Evolutionary conservation across 225 moss, liverwort and hornwort species (phyloP).

Genomic region (Pseudoscleropodium purum): DNA sequence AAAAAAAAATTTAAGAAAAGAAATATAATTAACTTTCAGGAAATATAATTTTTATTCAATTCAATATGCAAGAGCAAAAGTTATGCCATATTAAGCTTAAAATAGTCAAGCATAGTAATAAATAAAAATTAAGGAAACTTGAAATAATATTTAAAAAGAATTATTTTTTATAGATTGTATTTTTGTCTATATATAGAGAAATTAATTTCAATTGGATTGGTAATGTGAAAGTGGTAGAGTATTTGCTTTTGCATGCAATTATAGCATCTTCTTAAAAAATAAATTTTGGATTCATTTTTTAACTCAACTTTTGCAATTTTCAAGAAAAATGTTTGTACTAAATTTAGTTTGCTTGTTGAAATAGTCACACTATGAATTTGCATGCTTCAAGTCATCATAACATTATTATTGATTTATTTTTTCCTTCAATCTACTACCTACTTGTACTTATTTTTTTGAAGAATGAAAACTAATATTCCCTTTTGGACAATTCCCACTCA

Average conservation of each 20-base stretch:
- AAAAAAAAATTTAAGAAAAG: too few species aligned
- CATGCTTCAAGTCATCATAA: background rate
- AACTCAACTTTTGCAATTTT: background rate
- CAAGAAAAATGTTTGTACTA: too few species aligned
- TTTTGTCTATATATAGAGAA: too few species aligned
- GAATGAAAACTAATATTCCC: background rate
- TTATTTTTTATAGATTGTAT: too few species aligned
- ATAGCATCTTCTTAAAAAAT: background rate
- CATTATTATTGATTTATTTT: background rate
- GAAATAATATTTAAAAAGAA: fast-evolving
- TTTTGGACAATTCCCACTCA: background rate
- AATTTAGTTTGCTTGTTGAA: background rate
- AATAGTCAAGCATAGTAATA: too few species aligned
- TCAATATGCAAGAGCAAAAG: fast-evolving
- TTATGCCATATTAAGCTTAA: background rate
- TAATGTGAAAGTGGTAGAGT: background rate
- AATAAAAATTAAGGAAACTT: too few species aligned
- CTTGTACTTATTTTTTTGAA: background rate
- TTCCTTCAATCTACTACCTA: background rate
- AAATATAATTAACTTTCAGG: background rate
- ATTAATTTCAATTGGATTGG: background rate
- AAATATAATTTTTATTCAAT: background rate
- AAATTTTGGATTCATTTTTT: background rate
- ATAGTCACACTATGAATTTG: background rate
- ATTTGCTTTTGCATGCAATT: fast-evolving